Evolutionary conservation across 345 rosid genomes (phyloP).

Genomic region (Eucalyptus cloeziana): DNA sequence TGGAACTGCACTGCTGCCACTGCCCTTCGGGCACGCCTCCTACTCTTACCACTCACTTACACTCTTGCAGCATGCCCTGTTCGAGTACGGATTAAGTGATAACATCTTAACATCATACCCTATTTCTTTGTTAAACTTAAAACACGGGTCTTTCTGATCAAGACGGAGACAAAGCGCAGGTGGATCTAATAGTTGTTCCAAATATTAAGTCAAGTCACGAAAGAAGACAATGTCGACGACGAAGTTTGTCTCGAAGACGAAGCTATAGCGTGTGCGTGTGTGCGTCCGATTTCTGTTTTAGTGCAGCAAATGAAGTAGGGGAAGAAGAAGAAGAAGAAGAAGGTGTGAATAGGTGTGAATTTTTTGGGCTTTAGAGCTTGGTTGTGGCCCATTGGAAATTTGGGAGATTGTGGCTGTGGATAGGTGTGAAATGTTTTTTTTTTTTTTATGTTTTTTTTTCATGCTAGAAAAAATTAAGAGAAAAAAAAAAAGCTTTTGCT

Average conservation of each 20-base stretch:
- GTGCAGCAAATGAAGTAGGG: too few species aligned
- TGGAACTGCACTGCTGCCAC: too few species aligned
- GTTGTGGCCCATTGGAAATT: background rate
- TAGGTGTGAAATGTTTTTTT: background rate
- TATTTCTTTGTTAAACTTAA: background rate
- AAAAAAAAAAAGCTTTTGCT: background rate
- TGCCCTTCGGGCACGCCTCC: too few species aligned
- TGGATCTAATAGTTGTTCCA: background rate
- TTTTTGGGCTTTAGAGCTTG: background rate
- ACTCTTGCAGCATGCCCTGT: fast-evolving
- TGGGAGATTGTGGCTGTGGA: background rate
- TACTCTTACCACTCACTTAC: too few species aligned
- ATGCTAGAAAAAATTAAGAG: background rate
- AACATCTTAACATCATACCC: fast-evolving
- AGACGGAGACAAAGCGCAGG: background rate
- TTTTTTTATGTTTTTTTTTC: background rate
- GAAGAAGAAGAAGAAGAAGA: too few species aligned
- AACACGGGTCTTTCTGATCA: background rate
- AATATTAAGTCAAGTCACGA: background rate
- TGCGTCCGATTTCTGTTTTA: too few species aligned
- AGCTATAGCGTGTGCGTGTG: too few species aligned
- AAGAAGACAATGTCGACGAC: fast-evolving
- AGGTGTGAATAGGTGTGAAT: too few species aligned
- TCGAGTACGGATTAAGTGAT: background rate
- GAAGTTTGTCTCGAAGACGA: too few species aligned